These are phyloP conservation scores for Carallia pectinifolia DNA, from an alignment of 345 rosid genomes.

Conservation along the genomic window DNA sequence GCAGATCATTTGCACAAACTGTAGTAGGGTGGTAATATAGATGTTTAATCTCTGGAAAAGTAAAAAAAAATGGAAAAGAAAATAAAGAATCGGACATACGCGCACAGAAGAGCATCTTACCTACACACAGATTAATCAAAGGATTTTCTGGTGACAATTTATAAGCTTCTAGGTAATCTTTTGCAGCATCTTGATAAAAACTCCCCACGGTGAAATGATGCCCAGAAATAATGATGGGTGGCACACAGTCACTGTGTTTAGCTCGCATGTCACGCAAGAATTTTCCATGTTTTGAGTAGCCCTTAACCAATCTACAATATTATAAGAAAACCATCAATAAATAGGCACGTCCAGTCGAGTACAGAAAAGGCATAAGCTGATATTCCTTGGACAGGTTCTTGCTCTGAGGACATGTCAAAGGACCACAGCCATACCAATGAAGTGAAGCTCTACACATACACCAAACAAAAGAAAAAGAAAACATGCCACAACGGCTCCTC, in stretches of 20 bases:
- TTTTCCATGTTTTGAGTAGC: slow-evolving; percentile 56
- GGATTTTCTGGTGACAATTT: slow-evolving; percentile 73
- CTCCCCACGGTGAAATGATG: slow-evolving; percentile 73
- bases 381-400: too few species aligned
- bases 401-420: neutral
- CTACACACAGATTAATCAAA: slow-evolving; percentile 78
- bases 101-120: slow-evolving; percentile 32
- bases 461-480: too few species aligned
- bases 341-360: neutral
- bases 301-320: slow-evolving; percentile 51
- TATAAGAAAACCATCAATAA: slow-evolving; percentile 3
- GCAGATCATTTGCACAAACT: neutral
- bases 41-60: slow-evolving; percentile 1
- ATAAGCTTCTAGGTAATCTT: slow-evolving; percentile 87
- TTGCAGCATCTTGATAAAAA: slow-evolving; percentile 89
- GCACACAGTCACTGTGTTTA: slow-evolving; percentile 56
- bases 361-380: neutral
- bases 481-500: too few species aligned
- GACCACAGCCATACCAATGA: neutral
- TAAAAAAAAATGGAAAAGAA: neutral
- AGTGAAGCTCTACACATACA: too few species aligned
- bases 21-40: neutral
- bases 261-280: slow-evolving; percentile 59
- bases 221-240: slow-evolving; percentile 73
- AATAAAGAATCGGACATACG: neutral